Base-by-base conservation (phyloP, 257 asterid species). In the Solanum pimpinellifolium region DNA sequence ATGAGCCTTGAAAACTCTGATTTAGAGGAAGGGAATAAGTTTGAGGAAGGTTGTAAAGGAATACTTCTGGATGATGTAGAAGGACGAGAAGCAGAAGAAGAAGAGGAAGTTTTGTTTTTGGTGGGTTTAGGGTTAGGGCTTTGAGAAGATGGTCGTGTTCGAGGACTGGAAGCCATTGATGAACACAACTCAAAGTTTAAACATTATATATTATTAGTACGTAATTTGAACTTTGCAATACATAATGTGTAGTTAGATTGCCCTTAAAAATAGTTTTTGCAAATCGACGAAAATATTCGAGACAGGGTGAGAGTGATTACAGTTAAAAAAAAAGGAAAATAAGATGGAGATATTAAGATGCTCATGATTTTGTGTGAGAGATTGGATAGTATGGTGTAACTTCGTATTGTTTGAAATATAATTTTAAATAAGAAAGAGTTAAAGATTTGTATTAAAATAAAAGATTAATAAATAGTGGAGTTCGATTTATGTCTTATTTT, bases 1-100 rank as follows among this genome's bases (percentile, higher is more conserved):
- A 96, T 23, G 88, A 96, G 90, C 83, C 93, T 92, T 80, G 52
- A 60, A 31, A 94, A 47, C 35, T 96, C 99, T 27, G 91, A 83
- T 86, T 46, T 90, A 1, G 98, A 92, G 3, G 97, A 90, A 10
- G 98, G 99, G 85, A 95, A 85, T 20, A 93, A 87, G 20, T 88
- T 81, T 11, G 92, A 59, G 59, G 93, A 65, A 33, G 95, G 92
- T 72, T 92, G 93, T 16, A 72, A 88, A 47, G 90, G 85, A 77
- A 84, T 86, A 21, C 42, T 11, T 4, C 12, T 83, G 66, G 89
- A 75, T 10, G 91, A 83, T 65, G 20, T 78, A 35, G 89, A 81
- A 70, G 85, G 86, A 9, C 83, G 39, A 52, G 72, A 46, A 47
- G 87, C 69, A 33, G 87, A 69, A 5, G 87, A 69, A 5, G 84